Evolutionary conservation across 495 filamentous ascomycete species (phyloP).

Genomic region (Thermochaetoides thermophila): DNA sequence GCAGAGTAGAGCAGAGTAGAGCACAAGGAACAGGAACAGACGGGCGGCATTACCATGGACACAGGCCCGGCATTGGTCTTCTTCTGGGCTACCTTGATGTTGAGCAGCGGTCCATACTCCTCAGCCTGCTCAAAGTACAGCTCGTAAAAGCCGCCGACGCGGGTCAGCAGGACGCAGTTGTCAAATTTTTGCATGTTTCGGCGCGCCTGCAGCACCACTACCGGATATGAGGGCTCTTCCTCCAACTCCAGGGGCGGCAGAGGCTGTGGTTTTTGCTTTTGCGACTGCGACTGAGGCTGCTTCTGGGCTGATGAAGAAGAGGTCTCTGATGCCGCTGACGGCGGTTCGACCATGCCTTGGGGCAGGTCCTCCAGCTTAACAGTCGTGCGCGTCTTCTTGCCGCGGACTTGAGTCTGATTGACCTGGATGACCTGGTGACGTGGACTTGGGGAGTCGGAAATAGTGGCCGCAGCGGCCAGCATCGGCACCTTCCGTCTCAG

Average conservation of each 20-base stretch:
- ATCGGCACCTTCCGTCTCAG: no score
- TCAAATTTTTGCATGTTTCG: slow-evolving; percentile 83
- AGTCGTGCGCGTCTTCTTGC: slow-evolving; percentile 35
- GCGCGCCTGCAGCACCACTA: slow-evolving; percentile 75
- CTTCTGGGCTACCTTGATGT: slow-evolving; percentile 74
- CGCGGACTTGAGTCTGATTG: slow-evolving; percentile 11
- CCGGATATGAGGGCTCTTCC: slow-evolving; percentile 54
- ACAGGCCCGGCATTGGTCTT: slow-evolving; percentile 60
- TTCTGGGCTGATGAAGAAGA: slow-evolving; percentile 6
- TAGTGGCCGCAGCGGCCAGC: no score
- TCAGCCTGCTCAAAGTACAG: slow-evolving; percentile 91
- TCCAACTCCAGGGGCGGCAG: no score
- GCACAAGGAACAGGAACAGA: background rate
- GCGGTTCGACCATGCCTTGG: slow-evolving; percentile 35
- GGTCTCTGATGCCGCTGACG: slow-evolving; percentile 15
- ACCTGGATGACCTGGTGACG: slow-evolving; percentile 1
- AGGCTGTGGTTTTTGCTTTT: no score
- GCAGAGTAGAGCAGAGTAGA: slow-evolving; percentile 4
- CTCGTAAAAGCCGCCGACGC: slow-evolving; percentile 93
- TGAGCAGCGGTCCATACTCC: slow-evolving; percentile 70
- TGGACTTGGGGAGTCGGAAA: background rate
- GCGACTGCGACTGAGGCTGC: no score
- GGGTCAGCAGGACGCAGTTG: slow-evolving; percentile 76
- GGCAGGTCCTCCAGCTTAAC: slow-evolving; percentile 50
- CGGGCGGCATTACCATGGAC: slow-evolving; percentile 47